Evolutionary conservation across 116 monocot genomes (phyloP).

Genomic region (Dioscorea cayenensis): DNA sequence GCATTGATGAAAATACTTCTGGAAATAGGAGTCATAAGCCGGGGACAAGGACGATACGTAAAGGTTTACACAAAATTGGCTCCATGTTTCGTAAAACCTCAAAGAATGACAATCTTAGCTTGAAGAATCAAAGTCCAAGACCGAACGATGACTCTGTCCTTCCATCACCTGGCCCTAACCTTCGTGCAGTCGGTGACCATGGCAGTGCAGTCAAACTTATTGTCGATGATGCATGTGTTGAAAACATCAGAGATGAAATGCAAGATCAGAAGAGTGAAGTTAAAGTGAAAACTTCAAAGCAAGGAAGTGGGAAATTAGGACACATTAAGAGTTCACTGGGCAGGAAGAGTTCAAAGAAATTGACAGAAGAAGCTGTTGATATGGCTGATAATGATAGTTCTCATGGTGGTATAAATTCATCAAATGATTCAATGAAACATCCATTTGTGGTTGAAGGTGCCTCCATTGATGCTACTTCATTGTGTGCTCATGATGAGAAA

Average conservation of each 20-base stretch:
- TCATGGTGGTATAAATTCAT: not conserved
- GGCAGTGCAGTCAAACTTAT: slow-evolving; percentile 8
- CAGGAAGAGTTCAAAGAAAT: not conserved
- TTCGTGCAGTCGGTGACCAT: slow-evolving; percentile 10
- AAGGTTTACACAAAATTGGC: slow-evolving; percentile 36
- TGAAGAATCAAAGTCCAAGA: too few species aligned
- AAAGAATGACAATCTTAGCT: slow-evolving; percentile 14
- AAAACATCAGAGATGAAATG: not conserved
- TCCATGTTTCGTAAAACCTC: slow-evolving; percentile 33
- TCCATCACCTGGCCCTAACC: slow-evolving; percentile 19
- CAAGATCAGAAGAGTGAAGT: not conserved
- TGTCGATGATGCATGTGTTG: slow-evolving; percentile 10
- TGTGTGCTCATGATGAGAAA: not conserved
- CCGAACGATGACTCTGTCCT: not conserved
- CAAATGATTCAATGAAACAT: not conserved
- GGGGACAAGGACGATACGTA: slow-evolving; percentile 16
- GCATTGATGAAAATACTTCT: slow-evolving; percentile 3
- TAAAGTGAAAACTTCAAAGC: not conserved
- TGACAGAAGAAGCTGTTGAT: not conserved
- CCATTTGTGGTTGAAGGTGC: not conserved
- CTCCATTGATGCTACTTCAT: not conserved
- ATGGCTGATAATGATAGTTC: not conserved
- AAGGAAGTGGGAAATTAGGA: not conserved
- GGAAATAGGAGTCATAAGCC: slow-evolving; percentile 11
- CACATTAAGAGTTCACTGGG: not conserved